Evolutionary conservation across 129 eudicot species (phyloP).

Genomic region (Apium graveolens): DNA sequence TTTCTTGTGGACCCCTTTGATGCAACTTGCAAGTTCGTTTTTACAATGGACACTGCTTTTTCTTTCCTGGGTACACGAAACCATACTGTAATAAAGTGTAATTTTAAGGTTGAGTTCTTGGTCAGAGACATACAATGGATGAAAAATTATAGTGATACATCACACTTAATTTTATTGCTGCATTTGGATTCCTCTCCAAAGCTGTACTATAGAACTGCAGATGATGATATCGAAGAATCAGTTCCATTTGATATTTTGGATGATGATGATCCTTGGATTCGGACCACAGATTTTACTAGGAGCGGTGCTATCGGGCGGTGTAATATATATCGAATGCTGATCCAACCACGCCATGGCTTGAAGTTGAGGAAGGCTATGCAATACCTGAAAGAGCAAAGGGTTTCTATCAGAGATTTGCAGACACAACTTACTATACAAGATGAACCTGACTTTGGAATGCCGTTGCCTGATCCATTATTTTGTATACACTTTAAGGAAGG

Average conservation of each 20-base stretch:
- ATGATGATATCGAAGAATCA: slow-evolving; percentile 43
- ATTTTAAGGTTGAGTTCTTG: slow-evolving; percentile 37
- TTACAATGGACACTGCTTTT: slow-evolving; percentile 26
- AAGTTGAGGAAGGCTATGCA: slow-evolving; percentile 26
- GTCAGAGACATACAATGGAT: slow-evolving; percentile 40
- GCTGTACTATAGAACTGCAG: slow-evolving; percentile 47
- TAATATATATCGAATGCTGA: slow-evolving; percentile 29
- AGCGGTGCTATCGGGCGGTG: slow-evolving; percentile 51
- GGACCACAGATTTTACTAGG: slow-evolving; percentile 41
- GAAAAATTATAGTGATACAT: slow-evolving; percentile 13
- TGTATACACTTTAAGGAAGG: slow-evolving; percentile 32
- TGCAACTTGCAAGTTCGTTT: slow-evolving; percentile 28
- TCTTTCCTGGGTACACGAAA: slow-evolving; percentile 17
- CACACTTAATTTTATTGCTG: slow-evolving; percentile 22
- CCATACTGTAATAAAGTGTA: slow-evolving; percentile 33
- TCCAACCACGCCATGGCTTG: slow-evolving; percentile 34
- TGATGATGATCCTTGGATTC: slow-evolving; percentile 66
- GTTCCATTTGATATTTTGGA: slow-evolving; percentile 48
- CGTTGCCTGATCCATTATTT: slow-evolving; percentile 30
- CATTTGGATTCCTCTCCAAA: slow-evolving; percentile 43
- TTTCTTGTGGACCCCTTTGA: slow-evolving; percentile 45
- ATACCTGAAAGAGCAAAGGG: slow-evolving; percentile 30
- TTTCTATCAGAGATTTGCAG: slow-evolving; percentile 5
- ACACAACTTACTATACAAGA: slow-evolving; percentile 16
- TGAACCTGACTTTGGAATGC: slow-evolving; percentile 43